Evolutionary conservation across 306 rosid genomes (phyloP), one percentile per base, ranked within the genome.

Genomic region (Boehmeria nivea): DNA sequence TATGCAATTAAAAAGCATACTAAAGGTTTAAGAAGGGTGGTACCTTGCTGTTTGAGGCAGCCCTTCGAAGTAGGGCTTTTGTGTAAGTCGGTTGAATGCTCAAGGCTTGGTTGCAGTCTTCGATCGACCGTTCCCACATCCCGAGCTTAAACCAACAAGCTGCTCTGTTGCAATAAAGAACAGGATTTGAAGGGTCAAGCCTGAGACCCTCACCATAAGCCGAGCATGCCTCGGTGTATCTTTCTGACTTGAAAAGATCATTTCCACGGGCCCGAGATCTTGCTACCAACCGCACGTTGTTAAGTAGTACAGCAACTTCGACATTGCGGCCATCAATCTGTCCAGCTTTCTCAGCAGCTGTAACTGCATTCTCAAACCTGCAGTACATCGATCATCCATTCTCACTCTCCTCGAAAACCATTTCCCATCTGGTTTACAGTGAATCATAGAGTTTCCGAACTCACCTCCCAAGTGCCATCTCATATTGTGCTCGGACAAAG

Each of bases 61-160:
- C 98, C 81, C 98, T 82, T 26, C 98, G 85, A 52, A 91, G 96
- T 65, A 91, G 96, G 19, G 98, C 98, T 66, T 91, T 91, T 15
- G 77, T 72, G 75, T 91, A 91, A 67, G 71, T 91, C 0, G 95
- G 93, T 55, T 80, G 89, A 75, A 87, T 76, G 25, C 27, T 43
- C 66, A 91, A 59, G 46, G 96, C 98, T 55, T 77, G 87, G 64
- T 87, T 84, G 72, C 95, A 82, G 68, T 91, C 98, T 67, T 91
- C 98, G 36, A 91, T 69, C 21, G 96, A 87, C 48, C 65, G 66
- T 70, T 84, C 93, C 95, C 95, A 91, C 64, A 68, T 67, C 51
- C 98, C 95, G 63, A 91, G 87, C 81, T 91, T 91, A 77, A 82
- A 91, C 89, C 87, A 91, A 67, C 96, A 87, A 42, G 95, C 98